These are phyloP conservation scores for Aureobasidium sp. DNA, from an alignment of 2,329 filamentous ascomycete species.

Conservation along the genomic window DNA sequence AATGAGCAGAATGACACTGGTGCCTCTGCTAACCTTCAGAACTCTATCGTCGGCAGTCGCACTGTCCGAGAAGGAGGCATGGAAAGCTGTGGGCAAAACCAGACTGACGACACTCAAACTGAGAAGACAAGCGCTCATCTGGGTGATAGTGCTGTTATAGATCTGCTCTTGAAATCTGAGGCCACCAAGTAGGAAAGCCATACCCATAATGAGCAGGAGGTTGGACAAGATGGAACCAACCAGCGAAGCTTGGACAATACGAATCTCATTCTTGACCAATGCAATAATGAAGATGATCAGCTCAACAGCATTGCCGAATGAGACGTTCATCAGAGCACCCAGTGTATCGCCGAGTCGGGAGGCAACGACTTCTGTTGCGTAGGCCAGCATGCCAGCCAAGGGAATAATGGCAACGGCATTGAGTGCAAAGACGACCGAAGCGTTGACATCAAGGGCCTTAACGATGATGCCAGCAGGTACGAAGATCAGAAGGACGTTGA, in stretches of 20 bases:
- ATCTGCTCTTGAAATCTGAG: constrained; percentile 86
- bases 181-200: constrained; percentile 83
- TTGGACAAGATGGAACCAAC: constrained; percentile 87
- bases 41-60: constrained; percentile 60
- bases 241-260: constrained; percentile 84
- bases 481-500: constrained; percentile 71
- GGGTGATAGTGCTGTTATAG: constrained; percentile 90
- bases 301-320: constrained; percentile 47
- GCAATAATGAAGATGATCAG: constrained; percentile 61
- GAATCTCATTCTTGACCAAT: constrained; percentile 73
- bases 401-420: constrained; percentile 47
- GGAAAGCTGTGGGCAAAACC: constrained; percentile 79
- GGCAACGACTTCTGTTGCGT: constrained; percentile 45
- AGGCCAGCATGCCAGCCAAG: constrained; percentile 41
- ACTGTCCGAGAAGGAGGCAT: constrained; percentile 62
- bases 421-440: constrained; percentile 43
- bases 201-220: constrained; percentile 79
- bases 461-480: constrained; percentile 70
- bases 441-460: constrained; percentile 37
- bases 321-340: constrained; percentile 45
- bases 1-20: constrained; percentile 75
- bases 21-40: constrained; percentile 79
- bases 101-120: constrained; percentile 87
- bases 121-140: constrained; percentile 90
- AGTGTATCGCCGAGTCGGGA: constrained; percentile 41